Evolutionary conservation across 2,329 filamentous ascomycete genomes (phyloP).

Genomic region (Penicillium griseofulvum): DNA sequence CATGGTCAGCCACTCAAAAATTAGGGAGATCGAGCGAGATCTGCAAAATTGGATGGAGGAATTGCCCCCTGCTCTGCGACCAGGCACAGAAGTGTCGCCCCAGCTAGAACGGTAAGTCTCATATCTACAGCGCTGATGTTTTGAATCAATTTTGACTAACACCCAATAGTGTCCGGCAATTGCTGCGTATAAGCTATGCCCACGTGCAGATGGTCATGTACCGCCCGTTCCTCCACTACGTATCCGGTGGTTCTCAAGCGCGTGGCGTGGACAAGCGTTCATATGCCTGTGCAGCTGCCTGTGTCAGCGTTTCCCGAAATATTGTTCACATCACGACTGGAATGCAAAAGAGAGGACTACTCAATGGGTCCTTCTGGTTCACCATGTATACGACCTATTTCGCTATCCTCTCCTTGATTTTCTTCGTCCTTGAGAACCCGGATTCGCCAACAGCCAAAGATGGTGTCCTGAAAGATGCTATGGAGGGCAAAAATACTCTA

Average conservation of each 20-base stretch:
- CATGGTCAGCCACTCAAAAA: conserved; percentile 62
- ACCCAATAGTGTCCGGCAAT: conserved; percentile 49
- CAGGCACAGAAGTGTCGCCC: conserved; percentile 71
- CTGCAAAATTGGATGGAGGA: conserved; percentile 62
- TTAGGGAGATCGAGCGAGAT: conserved; percentile 63
- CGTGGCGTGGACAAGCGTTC: conserved; percentile 59
- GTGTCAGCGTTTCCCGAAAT: conserved; percentile 64
- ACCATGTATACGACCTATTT: conserved; percentile 69
- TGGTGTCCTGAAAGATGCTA: conserved; percentile 74
- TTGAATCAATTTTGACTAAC: conserved; percentile 3
- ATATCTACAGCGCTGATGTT: conserved; percentile 1
- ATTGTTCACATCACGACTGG: conserved; percentile 64
- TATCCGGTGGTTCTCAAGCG: conserved; percentile 51
- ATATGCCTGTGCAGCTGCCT: conserved; percentile 64
- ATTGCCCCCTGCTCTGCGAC: conserved; percentile 73
- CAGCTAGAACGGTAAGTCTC: conserved; percentile 69
- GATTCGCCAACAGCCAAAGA: conserved; percentile 64
- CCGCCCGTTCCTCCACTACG: conserved; percentile 64
- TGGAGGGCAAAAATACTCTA: conserved; percentile 79
- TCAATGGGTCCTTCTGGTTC: conserved; percentile 66
- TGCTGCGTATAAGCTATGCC: conserved; percentile 62
- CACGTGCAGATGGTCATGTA: conserved; percentile 65
- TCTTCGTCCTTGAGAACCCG: conserved; percentile 64
- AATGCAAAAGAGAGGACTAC: conserved; percentile 60
- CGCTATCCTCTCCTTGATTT: conserved; percentile 62